Evolutionary conservation across 2,329 filamentous ascomycete species (phyloP).

Genomic region (Mycosphaerella arachidis): DNA sequence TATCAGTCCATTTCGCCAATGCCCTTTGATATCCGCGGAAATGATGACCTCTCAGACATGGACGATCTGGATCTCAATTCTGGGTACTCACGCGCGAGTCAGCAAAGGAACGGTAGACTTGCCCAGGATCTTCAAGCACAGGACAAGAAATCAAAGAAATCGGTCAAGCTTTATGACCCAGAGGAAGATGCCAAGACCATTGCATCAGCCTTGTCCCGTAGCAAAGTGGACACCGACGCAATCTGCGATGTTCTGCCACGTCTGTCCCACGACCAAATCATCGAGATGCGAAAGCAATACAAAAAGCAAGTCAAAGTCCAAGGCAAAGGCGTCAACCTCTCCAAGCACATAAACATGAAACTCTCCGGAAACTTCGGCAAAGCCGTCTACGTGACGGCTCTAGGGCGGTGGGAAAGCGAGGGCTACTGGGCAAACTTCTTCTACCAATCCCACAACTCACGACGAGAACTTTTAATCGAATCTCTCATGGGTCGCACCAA

Average conservation of each 20-base stretch:
- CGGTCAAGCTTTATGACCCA: conserved; percentile 75
- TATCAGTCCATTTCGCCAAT: conserved; percentile 94
- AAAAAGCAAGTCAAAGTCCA: conserved; percentile 83
- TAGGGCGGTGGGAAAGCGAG: conserved; percentile 88
- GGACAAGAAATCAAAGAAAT: conserved; percentile 50
- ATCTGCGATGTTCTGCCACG: conserved; percentile 80
- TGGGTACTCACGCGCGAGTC: conserved; percentile 8
- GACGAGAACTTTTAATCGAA: conserved; percentile 88
- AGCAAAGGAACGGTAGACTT: conserved; percentile 10
- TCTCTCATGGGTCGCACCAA: conserved; percentile 86
- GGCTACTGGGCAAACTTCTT: conserved; percentile 98
- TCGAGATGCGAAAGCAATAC: conserved; percentile 82
- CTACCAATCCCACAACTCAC: conserved; percentile 82
- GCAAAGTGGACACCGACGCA: conserved; percentile 61
- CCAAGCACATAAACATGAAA: conserved; percentile 81
- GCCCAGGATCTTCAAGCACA: conserved; percentile 12
- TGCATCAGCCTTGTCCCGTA: conserved; percentile 66
- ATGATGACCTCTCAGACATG: conserved; percentile 49
- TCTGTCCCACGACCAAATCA: conserved; percentile 80
- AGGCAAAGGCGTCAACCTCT: conserved; percentile 75
- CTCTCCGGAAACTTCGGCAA: conserved; percentile 78
- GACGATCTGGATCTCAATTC: conserved; percentile 43
- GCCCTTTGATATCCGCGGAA: conserved; percentile 70
- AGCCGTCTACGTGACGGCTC: conserved; percentile 80
- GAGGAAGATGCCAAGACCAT: conserved; percentile 72